Percentiles rank a stretch among this genome's conserved stretches.
phyloP scores from a whole-genome alignment of 2,329 filamentous ascomycete species.

The Fusarium agapanthi region DNA sequence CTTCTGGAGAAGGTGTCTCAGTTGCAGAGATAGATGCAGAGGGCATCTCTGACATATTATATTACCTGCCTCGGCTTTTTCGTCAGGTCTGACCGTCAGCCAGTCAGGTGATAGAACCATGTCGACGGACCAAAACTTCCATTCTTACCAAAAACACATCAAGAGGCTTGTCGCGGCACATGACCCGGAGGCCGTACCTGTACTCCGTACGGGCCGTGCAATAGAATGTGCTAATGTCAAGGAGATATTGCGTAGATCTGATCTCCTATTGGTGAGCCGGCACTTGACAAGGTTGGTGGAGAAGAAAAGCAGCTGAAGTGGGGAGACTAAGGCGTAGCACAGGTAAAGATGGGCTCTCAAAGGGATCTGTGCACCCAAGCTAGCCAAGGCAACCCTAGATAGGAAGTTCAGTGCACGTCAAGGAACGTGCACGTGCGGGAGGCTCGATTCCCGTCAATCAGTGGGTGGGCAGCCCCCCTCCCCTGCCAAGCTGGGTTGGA shows the following conservation, averaged over 20 bases:
- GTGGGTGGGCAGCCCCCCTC: constrained; percentile 15
- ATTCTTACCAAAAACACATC: neutral
- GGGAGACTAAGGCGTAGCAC: constrained; percentile 25
- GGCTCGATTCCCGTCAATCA: constrained; percentile 35
- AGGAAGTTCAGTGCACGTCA: constrained; percentile 23
- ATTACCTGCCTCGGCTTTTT: neutral
- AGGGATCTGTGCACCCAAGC: constrained; percentile 25
- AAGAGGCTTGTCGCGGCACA: neutral
- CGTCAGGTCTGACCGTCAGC: neutral
- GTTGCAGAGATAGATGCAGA: neutral
- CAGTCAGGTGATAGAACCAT: neutral
- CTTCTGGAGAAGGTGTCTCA: neutral
- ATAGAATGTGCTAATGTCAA: neutral
- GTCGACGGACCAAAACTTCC: neutral
- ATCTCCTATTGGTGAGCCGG: constrained; percentile 16
- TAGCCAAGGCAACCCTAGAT: constrained; percentile 13
- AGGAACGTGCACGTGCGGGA: constrained; percentile 37
- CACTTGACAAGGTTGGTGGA: constrained; percentile 16
- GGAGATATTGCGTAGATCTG: constrained; percentile 2
- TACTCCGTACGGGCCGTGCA: neutral
- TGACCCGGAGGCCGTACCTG: neutral
- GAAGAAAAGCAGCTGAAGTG: constrained; percentile 10
- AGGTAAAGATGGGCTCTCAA: constrained; percentile 1
- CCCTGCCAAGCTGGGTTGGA: constrained; percentile 23
- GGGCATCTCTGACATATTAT: neutral